These are phyloP conservation scores for Cymodocea nodosa DNA, from an alignment of 116 monocot genomes.

Conservation along the genomic window DNA sequence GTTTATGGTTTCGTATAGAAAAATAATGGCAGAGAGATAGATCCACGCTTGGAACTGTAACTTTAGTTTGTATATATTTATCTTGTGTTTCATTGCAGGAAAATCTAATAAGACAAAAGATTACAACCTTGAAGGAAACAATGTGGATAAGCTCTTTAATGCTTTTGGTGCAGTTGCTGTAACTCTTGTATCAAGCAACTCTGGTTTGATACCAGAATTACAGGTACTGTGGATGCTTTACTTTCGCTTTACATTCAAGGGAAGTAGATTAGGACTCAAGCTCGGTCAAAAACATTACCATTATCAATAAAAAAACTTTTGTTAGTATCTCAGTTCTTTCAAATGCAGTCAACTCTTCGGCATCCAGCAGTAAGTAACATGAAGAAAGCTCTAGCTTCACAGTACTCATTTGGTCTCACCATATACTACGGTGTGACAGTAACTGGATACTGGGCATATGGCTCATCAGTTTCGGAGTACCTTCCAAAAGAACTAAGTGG, in stretches of 20 bases:
- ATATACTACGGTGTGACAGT: constrained; percentile 46
- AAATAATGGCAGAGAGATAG: too few relatives aligned
- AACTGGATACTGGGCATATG: constrained; percentile 63
- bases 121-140: constrained; percentile 27
- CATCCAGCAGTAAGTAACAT: constrained; percentile 32
- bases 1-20: too few relatives aligned
- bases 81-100: constrained; percentile 9
- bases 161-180: constrained; percentile 51
- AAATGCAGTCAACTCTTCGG: constrained; percentile 40
- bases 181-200: constrained; percentile 40
- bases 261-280: too few relatives aligned
- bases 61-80: neutral
- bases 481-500: constrained; percentile 39
- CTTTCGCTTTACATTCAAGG: too few relatives aligned
- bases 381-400: constrained; percentile 34
- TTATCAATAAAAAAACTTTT: too few relatives aligned
- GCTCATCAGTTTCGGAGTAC: constrained; percentile 47
- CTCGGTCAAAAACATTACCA: too few relatives aligned
- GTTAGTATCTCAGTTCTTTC: neutral
- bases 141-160: constrained; percentile 34
- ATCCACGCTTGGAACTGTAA: too few relatives aligned
- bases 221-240: constrained; percentile 16
- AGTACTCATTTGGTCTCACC: constrained; percentile 34
- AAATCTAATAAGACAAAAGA: constrained; percentile 21
- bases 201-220: constrained; percentile 52